A percentile compares a stretch with the other conserved stretches of the same genome.
These are phyloP conservation scores for Erodium maritimum DNA, from an alignment of 345 rosid species.

Conservation along the genomic window DNA sequence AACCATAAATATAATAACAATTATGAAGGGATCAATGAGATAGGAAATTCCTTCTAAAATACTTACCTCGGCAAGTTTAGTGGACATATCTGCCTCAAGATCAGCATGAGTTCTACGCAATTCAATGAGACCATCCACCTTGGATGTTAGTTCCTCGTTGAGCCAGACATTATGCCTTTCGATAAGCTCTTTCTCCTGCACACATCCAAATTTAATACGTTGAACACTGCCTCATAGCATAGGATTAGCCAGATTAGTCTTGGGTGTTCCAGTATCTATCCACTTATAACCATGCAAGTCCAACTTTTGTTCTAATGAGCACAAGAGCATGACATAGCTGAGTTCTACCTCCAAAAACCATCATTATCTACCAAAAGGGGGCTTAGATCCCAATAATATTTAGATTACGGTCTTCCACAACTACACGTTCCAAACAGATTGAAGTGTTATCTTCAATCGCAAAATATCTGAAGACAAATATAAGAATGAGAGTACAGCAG, in stretches of 20 bases:
- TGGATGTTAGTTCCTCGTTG: conserved; percentile 70
- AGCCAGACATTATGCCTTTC: conserved; percentile 88
- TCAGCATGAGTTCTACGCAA: conserved; percentile 54
- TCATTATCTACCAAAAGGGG: too few species aligned
- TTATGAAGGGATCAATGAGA: neutral
- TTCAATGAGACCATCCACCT: conserved; percentile 50
- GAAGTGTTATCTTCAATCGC: too few species aligned
- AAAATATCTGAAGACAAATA: too few species aligned
- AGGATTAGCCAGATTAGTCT: neutral
- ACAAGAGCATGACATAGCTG: too few species aligned
- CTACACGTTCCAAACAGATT: too few species aligned
- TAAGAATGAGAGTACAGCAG: too few species aligned
- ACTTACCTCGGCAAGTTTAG: conserved; percentile 65
- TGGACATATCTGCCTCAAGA: conserved; percentile 68
- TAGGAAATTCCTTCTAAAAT: conserved; percentile 41
- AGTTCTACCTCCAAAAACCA: too few species aligned
- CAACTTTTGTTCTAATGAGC: too few species aligned
- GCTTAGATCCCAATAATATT: too few species aligned
- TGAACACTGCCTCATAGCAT: conserved; percentile 26
- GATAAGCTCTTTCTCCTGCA: conserved; percentile 82
- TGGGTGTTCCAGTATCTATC: neutral
- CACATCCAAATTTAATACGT: conserved; percentile 13
- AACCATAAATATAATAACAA: conserved; percentile 1
- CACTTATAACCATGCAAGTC: too few species aligned
- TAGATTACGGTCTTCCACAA: too few species aligned